A percentile compares a stretch with the other conserved stretches of the same genome.
Evolutionary conservation across 805 yeast genomes (phyloP).

Genomic region (Candida krabiensis): DNA sequence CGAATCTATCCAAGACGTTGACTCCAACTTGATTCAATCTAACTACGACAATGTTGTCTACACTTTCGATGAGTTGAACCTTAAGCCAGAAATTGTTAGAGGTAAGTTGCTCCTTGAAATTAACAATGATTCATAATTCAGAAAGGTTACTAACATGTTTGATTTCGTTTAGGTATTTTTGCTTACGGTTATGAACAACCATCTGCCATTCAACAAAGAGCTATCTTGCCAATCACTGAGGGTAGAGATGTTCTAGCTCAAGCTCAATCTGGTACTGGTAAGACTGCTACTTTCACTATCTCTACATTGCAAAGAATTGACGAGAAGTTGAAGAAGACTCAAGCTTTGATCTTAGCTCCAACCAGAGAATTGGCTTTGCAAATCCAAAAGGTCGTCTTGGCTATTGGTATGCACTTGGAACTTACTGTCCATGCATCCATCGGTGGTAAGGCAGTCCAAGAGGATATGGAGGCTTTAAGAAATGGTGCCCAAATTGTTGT

Average conservation of each 20-base stretch:
- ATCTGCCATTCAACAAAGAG: constrained; percentile 96
- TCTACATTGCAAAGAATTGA: constrained; percentile 89
- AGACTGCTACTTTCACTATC: constrained; percentile 96
- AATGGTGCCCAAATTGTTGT: constrained; percentile 86
- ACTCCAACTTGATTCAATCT: constrained; percentile 81
- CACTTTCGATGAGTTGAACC: constrained; percentile 75
- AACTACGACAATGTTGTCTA: constrained; percentile 91
- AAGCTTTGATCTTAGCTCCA: constrained; percentile 90
- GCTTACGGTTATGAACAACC: constrained; percentile 95
- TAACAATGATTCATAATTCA: no score
- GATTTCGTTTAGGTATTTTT: constrained; percentile 65
- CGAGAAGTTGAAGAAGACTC: constrained; percentile 66
- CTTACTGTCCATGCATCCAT: constrained; percentile 87
- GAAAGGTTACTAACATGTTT: no score
- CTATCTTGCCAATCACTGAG: constrained; percentile 89
- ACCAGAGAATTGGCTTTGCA: constrained; percentile 96
- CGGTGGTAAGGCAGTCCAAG: constrained; percentile 86
- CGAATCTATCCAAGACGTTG: constrained; percentile 71
- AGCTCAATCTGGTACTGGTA: constrained; percentile 99
- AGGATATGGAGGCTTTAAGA: constrained; percentile 73
- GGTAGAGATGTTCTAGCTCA: constrained; percentile 97
- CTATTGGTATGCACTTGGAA: constrained; percentile 86
- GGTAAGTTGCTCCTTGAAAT: constrained; percentile 36
- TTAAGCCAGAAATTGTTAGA: constrained; percentile 71
- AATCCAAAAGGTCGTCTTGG: constrained; percentile 82